Evolutionary conservation across 2,329 filamentous ascomycete species (phyloP), one percentile per base, ranked within the genome.

Genomic region (Nannizzia gypsea): DNA sequence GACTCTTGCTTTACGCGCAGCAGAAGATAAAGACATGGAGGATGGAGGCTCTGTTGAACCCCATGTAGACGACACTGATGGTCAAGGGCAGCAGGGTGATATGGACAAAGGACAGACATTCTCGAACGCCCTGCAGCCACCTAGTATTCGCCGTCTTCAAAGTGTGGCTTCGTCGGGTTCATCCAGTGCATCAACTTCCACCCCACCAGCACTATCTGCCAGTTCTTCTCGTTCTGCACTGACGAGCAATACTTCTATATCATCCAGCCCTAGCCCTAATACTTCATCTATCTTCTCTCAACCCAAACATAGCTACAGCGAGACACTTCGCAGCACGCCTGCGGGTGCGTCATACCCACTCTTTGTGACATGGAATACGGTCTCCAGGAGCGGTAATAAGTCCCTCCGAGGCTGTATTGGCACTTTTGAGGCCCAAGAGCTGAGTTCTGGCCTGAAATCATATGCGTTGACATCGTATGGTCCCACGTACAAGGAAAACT

Each of bases 331-430:
- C 46, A 60, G 50, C 22, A 59, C 36, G 26, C 24, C 54, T 55
- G 28, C 59, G 44, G 52, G 60, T 34, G 22, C 58, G 28, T 26
- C 59, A 28, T 83, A 85, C 63, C 92, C 92, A 0, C 81, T 97
- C 42, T 97, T 97, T 71, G 89, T 99, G 54, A 96, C 91, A 6
- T 97, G 92, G 91, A 95, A 96, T 76, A 89, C 83, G 0, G 67
- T 90, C 59, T 83, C 81, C 6, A 73, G 78, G 66, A 77, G 71
- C 58, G 81, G 83, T 28, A 76, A 83, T 64, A 85, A 86, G 70
- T 82, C 81, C 24, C 82, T 99, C 46, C 86, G 93, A 62, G 93
- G 93, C 62, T 99, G 93, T 78, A 97, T 99, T 70, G 93, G 93
- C 66, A 99, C 92, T 1, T 99, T 97, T 69, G 88, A 91, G 68